Base-by-base conservation (phyloP, 129 eudicot genomes). In the Silybum marianum region DNA sequence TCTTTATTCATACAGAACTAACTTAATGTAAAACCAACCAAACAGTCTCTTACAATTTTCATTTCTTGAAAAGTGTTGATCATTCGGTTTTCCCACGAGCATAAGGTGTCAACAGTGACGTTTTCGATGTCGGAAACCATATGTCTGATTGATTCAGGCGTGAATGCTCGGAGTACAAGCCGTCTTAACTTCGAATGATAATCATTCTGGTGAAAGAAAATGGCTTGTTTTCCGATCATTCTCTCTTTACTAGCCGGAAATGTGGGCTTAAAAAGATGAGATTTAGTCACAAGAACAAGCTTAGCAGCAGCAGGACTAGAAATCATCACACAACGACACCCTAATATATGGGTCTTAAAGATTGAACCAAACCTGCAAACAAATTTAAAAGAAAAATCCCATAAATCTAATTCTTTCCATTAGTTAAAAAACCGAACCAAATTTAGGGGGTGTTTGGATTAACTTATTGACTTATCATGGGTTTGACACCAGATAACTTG, bases 291-390 rank as follows among this genome's bases (percentile, higher is more conserved):
- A 7, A 88, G 65, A 11, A 88, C 87, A 3, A 85, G 81, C 40
- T 85, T 82, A 21, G 87, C 85, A 12, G 85, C 89, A 34, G 83
- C 91, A 6, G 91, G 91, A 74, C 87, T 81, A 0, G 91, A 80
- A 42, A 88, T 28, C 91, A 88, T 88, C 21, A 88, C 83, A 71
- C 91, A 78, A 39, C 85, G 77, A 62, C 85, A 85, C 0, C 91
- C 91, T 72, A 88, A 73, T 30, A 88, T 80, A 71, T 88, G 91
- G 10, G 89, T 85, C 74, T 88, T 88, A 48, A 88, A 88, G 24
- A 88, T 85, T 13, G 85, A 77, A 21, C 91, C 91, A 18, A 83
- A 77, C 83, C 91, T 88, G 67, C 30, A 72, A 63, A 42, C 12
- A 71, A 32, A 32, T 32, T 32, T n/a, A n/a, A n/a, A 32, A 32